Evolutionary conservation across 2,329 filamentous ascomycete species (phyloP).

Genomic region (Ascochyta lentis): DNA sequence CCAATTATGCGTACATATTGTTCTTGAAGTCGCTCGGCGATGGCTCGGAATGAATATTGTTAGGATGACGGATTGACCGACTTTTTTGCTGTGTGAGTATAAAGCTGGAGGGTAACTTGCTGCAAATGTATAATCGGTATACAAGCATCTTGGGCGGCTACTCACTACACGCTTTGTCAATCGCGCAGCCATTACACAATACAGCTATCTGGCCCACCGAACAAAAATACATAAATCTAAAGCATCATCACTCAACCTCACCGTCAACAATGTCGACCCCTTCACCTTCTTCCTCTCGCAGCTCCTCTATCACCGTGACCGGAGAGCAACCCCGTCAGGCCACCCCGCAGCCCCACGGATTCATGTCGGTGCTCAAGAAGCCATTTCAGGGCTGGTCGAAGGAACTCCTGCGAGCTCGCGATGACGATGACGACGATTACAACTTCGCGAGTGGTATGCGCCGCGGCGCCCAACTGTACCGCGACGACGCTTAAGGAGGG

Average conservation of each 20-base stretch:
- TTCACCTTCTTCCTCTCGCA: conserved; percentile 10
- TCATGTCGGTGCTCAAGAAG: conserved; percentile 38
- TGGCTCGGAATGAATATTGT: conserved; percentile 10
- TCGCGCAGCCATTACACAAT: neutral
- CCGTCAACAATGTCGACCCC: conserved; percentile 9
- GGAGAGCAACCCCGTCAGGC: neutral
- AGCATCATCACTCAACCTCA: neutral
- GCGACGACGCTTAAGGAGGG: conserved; percentile 1
- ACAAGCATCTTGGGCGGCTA: neutral
- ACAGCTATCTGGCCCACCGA: neutral
- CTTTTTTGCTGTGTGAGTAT: neutral
- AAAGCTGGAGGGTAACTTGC: neutral
- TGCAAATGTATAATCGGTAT: neutral
- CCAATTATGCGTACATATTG: neutral
- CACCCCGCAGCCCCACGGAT: neutral
- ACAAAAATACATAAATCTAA: neutral
- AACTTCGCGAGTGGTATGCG: conserved; percentile 40
- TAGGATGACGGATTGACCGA: neutral
- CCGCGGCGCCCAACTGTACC: conserved; percentile 23
- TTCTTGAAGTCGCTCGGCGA: conserved; percentile 4
- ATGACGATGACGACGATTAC: conserved; percentile 46
- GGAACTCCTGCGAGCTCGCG: conserved; percentile 41
- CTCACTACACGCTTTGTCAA: neutral
- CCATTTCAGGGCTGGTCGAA: conserved; percentile 46
- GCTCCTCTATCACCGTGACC: conserved; percentile 8